Evolutionary conservation across 208 protist species (phyloP).

Genomic region (Acanthamoeba polyphaga): DNA sequence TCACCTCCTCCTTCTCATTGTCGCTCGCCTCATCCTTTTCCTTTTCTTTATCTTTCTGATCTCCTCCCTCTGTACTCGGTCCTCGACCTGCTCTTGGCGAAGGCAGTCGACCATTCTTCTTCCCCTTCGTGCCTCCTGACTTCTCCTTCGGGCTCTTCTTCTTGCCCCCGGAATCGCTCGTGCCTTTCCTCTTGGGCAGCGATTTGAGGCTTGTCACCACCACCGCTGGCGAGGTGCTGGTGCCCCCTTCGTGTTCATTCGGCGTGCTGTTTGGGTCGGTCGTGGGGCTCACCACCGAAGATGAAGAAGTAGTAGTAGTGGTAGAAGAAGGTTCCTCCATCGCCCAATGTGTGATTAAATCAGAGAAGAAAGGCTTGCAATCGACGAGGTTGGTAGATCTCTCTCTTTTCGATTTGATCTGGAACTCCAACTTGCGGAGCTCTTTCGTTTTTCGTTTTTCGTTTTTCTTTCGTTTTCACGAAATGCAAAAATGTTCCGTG

Average conservation of each 20-base stretch:
- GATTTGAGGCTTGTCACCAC: background rate
- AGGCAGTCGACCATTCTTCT: background rate
- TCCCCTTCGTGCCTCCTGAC: background rate
- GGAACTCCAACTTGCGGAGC: no score
- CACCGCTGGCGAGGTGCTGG: no score
- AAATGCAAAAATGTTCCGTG: no score
- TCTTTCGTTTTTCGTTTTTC: no score
- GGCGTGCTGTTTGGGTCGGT: no score
- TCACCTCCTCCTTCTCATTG: background rate
- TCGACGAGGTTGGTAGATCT: no score
- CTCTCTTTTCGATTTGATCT: no score
- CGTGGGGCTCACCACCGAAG: no score
- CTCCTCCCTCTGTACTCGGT: background rate
- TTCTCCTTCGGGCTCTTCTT: constrained; percentile 36
- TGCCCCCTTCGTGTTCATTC: background rate
- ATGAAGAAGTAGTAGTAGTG: no score
- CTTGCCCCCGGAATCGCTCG: background rate
- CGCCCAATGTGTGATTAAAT: background rate
- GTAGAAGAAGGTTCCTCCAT: background rate
- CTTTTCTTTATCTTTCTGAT: background rate
- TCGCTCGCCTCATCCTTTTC: background rate
- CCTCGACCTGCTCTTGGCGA: background rate
- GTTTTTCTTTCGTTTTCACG: no score
- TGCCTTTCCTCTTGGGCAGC: constrained; percentile 16
- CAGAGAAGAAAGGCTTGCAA: background rate